A percentile compares a stretch with the other conserved stretches of the same genome.
Evolutionary conservation across 108 stramenopile species (phyloP).

Genomic region (Skeletonema menzelii): DNA sequence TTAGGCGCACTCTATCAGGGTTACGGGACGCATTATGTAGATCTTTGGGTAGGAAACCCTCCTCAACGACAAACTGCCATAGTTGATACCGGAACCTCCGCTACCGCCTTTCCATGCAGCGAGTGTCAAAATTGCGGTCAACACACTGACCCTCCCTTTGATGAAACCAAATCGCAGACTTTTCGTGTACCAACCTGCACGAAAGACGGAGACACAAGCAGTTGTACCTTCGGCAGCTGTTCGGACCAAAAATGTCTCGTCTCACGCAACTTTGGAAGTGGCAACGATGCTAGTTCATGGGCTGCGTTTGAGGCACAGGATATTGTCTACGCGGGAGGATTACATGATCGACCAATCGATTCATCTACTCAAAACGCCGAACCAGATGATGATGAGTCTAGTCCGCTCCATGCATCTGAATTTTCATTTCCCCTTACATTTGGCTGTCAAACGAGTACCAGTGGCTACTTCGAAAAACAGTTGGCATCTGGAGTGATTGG

Average conservation of each 20-base stretch:
- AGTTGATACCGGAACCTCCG: slow-evolving; percentile 74
- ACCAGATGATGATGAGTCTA: background rate
- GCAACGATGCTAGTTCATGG: slow-evolving; percentile 22
- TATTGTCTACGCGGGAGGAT: slow-evolving; percentile 35
- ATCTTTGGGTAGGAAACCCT: slow-evolving; percentile 74
- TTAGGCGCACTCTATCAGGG: slow-evolving; percentile 35
- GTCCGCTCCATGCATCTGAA: slow-evolving; percentile 8
- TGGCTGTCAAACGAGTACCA: slow-evolving; percentile 84
- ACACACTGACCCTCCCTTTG: slow-evolving; percentile 66
- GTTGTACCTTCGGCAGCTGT: background rate
- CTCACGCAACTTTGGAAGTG: slow-evolving; percentile 24
- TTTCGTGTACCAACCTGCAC: slow-evolving; percentile 40
- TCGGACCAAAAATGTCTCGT: slow-evolving; percentile 16
- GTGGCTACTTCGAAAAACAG: slow-evolving; percentile 84
- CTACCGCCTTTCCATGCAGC: slow-evolving; percentile 77
- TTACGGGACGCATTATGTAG: slow-evolving; percentile 60
- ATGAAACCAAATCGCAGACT: slow-evolving; percentile 26
- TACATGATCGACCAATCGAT: slow-evolving; percentile 20
- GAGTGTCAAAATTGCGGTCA: slow-evolving; percentile 57
- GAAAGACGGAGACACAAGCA: background rate
- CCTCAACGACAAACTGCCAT: slow-evolving; percentile 76
- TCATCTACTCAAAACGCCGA: background rate
- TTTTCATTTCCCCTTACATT: slow-evolving; percentile 73
- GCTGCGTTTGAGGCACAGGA: slow-evolving; percentile 37
- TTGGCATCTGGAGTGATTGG: slow-evolving; percentile 96